Percentiles rank a stretch among this genome's conserved stretches.
Conservation (phyloP, 768 basidiomycete species). For the Pseudohyphozyma bogoriensis region DNA sequence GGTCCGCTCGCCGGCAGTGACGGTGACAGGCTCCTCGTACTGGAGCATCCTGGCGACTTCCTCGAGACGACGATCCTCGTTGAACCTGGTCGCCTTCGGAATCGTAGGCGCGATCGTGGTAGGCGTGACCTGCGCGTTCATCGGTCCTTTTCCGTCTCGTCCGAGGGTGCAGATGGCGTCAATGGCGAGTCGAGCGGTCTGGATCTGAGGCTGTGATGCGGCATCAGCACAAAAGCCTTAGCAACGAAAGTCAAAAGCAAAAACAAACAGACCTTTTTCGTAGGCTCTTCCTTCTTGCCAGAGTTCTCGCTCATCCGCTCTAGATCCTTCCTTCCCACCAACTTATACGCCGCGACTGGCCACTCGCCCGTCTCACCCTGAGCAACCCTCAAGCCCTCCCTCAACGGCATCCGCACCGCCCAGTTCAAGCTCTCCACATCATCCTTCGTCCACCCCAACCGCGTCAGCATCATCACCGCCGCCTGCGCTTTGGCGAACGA, state of each 20-base stretch:
- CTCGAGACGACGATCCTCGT: slow-evolving; percentile 75
- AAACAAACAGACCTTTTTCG: neutral
- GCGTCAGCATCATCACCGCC: slow-evolving; percentile 1
- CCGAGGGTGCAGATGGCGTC: neutral
- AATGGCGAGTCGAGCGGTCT: neutral
- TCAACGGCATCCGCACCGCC: slow-evolving; percentile 49
- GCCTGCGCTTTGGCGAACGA: neutral
- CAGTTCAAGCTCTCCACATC: slow-evolving; percentile 33
- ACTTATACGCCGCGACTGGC: slow-evolving; percentile 56
- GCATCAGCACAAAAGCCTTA: neutral
- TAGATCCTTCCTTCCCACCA: slow-evolving; percentile 65
- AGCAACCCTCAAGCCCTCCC: slow-evolving; percentile 75
- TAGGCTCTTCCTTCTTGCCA: neutral
- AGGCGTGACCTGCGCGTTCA: neutral
- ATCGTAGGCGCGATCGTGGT: neutral
- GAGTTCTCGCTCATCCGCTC: slow-evolving; percentile 31
- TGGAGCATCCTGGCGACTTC: slow-evolving; percentile 87
- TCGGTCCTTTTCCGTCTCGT: neutral
- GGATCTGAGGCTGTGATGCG: neutral
- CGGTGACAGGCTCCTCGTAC: slow-evolving; percentile 58
- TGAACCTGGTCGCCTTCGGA: slow-evolving; percentile 50
- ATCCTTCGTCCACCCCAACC: slow-evolving; percentile 19
- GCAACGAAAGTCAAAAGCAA: neutral
- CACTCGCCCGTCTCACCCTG: slow-evolving; percentile 69
- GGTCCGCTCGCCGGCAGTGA: slow-evolving; percentile 61